phyloP scores from a whole-genome alignment of 2,329 filamentous ascomycete species.

The Didymella pinodella region DNA sequence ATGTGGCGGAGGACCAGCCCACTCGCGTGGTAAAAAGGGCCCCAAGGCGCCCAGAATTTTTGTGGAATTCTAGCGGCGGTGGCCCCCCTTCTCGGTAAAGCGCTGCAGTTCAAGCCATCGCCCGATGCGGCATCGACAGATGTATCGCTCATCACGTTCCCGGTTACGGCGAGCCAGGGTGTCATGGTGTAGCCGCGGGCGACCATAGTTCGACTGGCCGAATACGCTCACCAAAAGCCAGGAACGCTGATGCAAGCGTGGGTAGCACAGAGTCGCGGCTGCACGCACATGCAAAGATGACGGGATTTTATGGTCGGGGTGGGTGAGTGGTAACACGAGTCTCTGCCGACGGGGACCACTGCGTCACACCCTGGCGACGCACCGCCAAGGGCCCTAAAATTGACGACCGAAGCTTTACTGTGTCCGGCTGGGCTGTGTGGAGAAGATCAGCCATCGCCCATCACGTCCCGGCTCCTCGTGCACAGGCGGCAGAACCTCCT shows the following conservation, averaged over 20 bases:
- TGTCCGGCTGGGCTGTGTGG: slow-evolving; percentile 35
- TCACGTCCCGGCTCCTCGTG: slow-evolving; percentile 26
- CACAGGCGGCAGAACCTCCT: slow-evolving; percentile 15
- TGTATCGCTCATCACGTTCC: slow-evolving; percentile 34
- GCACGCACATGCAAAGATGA: slow-evolving; percentile 44
- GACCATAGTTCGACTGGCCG: slow-evolving; percentile 21
- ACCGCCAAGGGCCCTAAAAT: slow-evolving; percentile 38
- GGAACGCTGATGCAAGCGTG: slow-evolving; percentile 37
- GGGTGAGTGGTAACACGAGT: slow-evolving; percentile 42
- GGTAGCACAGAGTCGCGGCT: slow-evolving; percentile 34
- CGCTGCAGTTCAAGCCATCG: slow-evolving; percentile 29
- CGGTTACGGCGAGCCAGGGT: slow-evolving; percentile 25
- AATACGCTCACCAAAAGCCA: slow-evolving; percentile 39
- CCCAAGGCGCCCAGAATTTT: slow-evolving; percentile 33
- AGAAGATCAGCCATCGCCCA: slow-evolving; percentile 35
- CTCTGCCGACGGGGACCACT: slow-evolving; percentile 43
- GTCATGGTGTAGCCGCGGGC: slow-evolving; percentile 22
- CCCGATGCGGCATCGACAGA: slow-evolving; percentile 32
- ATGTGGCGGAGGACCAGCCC: slow-evolving; percentile 32
- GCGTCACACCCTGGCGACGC: slow-evolving; percentile 35
- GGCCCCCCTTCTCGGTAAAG: slow-evolving; percentile 34
- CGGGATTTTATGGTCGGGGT: slow-evolving; percentile 41
- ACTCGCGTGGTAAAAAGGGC: slow-evolving; percentile 43
- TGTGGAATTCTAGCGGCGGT: slow-evolving; percentile 41
- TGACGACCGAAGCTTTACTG: slow-evolving; percentile 46